phyloP scores from a whole-genome alignment of 768 basidiomycete species.

The Glaciozyma martinii region DNA sequence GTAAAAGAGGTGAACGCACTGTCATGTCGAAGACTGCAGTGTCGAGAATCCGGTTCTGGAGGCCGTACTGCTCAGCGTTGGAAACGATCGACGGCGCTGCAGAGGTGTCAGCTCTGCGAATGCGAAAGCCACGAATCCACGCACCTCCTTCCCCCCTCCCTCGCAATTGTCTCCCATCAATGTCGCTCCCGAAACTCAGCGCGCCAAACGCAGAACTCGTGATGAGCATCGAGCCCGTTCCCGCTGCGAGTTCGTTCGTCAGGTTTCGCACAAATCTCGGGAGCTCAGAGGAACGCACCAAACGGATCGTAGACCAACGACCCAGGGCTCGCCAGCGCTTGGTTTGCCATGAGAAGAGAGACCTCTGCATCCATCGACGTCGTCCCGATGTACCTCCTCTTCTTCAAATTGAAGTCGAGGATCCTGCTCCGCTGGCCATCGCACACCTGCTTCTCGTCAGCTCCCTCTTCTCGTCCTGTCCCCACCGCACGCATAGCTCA shows the following conservation, averaged over 20 bases:
- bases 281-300: conserved; percentile 43
- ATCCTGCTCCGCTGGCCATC: conserved; percentile 50
- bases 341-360: conserved; percentile 91
- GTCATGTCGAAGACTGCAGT: conserved; percentile 91
- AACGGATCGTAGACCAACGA: conserved; percentile 94
- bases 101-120: neutral
- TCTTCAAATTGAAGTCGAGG: conserved; percentile 72
- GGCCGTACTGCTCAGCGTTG: conserved; percentile 58
- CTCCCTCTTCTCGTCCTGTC: neutral
- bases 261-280: neutral
- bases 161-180: conserved; percentile 93
- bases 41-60: conserved; percentile 64
- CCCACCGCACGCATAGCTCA: conserved; percentile 42
- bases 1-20: conserved; percentile 36
- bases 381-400: conserved; percentile 81
- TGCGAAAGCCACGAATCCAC: neutral
- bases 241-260: conserved; percentile 41
- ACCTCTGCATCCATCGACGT: conserved; percentile 98
- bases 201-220: conserved; percentile 83
- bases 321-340: conserved; percentile 82
- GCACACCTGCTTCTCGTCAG: conserved; percentile 11
- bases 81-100: conserved; percentile 11
- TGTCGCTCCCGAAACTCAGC: conserved; percentile 79
- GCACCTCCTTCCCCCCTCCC: conserved; percentile 58
- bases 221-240: conserved; percentile 41